Evolutionary conservation across 371 early-diverging fungal species (phyloP).

Genomic region (Saksenaea vasiformis): DNA sequence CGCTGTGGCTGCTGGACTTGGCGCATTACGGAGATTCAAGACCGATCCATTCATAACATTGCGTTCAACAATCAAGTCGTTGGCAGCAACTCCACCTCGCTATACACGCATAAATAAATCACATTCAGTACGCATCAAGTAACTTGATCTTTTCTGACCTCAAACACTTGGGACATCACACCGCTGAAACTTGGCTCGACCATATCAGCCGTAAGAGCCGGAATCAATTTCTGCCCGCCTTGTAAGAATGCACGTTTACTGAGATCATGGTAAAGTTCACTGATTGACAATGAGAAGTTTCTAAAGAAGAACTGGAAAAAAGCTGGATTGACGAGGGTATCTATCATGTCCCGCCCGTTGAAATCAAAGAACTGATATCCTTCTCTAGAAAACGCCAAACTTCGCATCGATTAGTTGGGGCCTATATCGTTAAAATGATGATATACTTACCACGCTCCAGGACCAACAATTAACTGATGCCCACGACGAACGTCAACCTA

Average conservation of each 20-base stretch:
- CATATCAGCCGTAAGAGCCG: slow-evolving; percentile 43
- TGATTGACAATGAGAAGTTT: slow-evolving; percentile 41
- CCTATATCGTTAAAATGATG: neutral
- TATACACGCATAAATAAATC: slow-evolving; percentile 2
- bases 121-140: neutral
- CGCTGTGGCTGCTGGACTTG: slow-evolving; percentile 49
- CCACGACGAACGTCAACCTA: slow-evolving; percentile 44
- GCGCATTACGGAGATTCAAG: slow-evolving; percentile 50
- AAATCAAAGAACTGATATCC: slow-evolving; percentile 45
- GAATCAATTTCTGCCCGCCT: slow-evolving; percentile 40
- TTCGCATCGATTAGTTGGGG: neutral
- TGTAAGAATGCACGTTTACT: slow-evolving; percentile 45
- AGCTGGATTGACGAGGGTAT: slow-evolving; percentile 33
- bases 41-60: slow-evolving; percentile 44
- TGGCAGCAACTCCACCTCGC: slow-evolving; percentile 44
- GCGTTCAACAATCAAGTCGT: slow-evolving; percentile 48
- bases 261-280: slow-evolving; percentile 48
- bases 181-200: slow-evolving; percentile 51
- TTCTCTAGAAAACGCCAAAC: slow-evolving; percentile 48
- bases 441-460: slow-evolving; percentile 41
- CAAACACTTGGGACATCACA: slow-evolving; percentile 53
- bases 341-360: slow-evolving; percentile 32
- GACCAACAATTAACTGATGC: slow-evolving; percentile 50
- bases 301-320: slow-evolving; percentile 45
- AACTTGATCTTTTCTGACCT: slow-evolving; percentile 11